Conservation (phyloP, 345 rosid species). For the Barbarea vulgaris region DNA sequence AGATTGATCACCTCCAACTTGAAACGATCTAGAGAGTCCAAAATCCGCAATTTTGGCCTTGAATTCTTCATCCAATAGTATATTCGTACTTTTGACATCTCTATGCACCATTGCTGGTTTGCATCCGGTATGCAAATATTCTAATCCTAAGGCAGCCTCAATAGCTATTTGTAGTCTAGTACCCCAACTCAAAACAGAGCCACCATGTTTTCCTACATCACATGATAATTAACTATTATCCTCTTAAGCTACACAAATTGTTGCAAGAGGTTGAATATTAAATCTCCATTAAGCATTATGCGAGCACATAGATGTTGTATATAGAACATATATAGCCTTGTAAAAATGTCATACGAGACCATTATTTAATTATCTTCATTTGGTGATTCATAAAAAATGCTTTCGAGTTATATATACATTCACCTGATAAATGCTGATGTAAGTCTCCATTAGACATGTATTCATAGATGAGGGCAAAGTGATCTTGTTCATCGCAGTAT, state of each 20-base stretch:
- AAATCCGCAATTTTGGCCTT: constrained; percentile 50
- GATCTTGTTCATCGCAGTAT: constrained; percentile 39
- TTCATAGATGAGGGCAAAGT: constrained; percentile 47
- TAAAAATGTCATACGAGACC: background rate
- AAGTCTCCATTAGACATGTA: constrained; percentile 49
- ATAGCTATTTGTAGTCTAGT: constrained; percentile 45
- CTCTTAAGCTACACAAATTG: background rate
- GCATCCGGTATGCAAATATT: constrained; percentile 36
- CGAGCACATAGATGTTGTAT: background rate
- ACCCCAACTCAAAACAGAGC: constrained; percentile 39
- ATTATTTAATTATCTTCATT: background rate
- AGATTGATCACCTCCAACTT: constrained; percentile 15
- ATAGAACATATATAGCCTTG: background rate
- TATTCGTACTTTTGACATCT: constrained; percentile 30
- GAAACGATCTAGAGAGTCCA: constrained; percentile 37
- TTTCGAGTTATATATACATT: background rate
- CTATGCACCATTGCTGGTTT: constrained; percentile 39
- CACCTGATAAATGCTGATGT: constrained; percentile 36
- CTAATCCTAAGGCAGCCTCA: constrained; percentile 50
- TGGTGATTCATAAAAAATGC: background rate
- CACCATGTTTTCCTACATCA: constrained; percentile 23
- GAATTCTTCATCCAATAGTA: constrained; percentile 43
- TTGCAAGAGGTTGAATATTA: background rate
- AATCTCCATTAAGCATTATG: background rate
- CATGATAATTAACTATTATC: background rate